A percentile compares a stretch with the other conserved stretches of the same genome.
These are phyloP conservation scores for Musa balbisiana DNA, from an alignment of 202 grass and related monocot species.

Conservation along the genomic window DNA sequence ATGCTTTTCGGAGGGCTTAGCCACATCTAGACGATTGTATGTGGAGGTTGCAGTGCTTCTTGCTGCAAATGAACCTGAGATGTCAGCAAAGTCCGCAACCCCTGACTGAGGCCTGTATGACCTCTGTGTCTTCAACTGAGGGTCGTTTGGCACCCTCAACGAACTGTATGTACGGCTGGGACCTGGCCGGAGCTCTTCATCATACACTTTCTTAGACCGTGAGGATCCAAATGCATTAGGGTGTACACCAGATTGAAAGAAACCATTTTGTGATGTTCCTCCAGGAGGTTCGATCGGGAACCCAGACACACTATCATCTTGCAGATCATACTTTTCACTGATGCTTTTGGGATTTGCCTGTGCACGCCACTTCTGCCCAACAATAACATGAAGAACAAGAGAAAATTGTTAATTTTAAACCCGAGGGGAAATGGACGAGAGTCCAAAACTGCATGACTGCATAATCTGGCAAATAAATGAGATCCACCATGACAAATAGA, in stretches of 20 bases:
- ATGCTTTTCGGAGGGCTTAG: conserved; percentile 14
- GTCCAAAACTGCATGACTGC: too few relatives aligned
- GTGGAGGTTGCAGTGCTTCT: conserved; percentile 38
- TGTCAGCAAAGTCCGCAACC: conserved; percentile 30
- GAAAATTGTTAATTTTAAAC: neutral
- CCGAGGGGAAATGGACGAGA: too few relatives aligned
- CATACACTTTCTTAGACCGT: neutral
- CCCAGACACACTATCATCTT: conserved; percentile 34
- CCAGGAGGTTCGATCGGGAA: conserved; percentile 34
- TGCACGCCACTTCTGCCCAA: conserved; percentile 37
- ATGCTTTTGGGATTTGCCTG: conserved; percentile 36
- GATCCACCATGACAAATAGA: too few relatives aligned
- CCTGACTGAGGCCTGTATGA: conserved; percentile 33
- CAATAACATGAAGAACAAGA: neutral
- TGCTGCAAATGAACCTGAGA: conserved; percentile 20
- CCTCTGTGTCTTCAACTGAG: conserved; percentile 28
- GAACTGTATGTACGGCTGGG: conserved; percentile 44
- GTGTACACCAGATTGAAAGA: neutral
- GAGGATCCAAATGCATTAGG: conserved; percentile 12
- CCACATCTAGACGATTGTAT: conserved; percentile 67
- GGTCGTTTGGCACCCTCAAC: conserved; percentile 40
- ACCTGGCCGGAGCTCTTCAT: conserved; percentile 5
- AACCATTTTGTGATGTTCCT: neutral
- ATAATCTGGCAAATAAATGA: too few relatives aligned
- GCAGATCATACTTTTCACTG: conserved; percentile 54